Conservation (phyloP, 345 rosid species). For the Orychophragmus violaceus region DNA sequence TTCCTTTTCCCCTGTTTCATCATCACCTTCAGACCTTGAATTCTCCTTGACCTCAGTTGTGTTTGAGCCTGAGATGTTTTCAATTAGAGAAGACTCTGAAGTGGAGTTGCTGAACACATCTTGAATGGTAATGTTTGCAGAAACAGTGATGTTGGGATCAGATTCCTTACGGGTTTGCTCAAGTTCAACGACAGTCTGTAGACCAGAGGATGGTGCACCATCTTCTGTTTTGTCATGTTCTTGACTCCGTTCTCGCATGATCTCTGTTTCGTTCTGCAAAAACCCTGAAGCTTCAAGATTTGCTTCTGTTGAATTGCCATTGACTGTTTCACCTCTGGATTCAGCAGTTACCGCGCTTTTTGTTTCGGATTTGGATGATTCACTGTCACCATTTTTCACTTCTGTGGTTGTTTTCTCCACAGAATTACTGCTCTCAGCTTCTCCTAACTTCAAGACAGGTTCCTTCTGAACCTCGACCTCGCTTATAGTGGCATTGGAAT, state of each 20-base stretch:
- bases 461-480: slow-evolving; percentile 25
- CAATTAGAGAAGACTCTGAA: slow-evolving; percentile 17
- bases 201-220: slow-evolving; percentile 24
- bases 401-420: slow-evolving; percentile 27
- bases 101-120: slow-evolving; percentile 34
- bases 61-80: slow-evolving; percentile 29
- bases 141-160: slow-evolving; percentile 23
- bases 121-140: slow-evolving; percentile 22
- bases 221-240: neutral
- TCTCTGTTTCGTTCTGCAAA: slow-evolving; percentile 35
- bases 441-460: slow-evolving; percentile 28
- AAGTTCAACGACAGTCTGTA: slow-evolving; percentile 9
- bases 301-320: slow-evolving; percentile 19
- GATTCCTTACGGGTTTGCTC: slow-evolving; percentile 27
- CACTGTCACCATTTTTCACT: slow-evolving; percentile 23
- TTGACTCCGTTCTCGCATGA: slow-evolving; percentile 33
- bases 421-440: slow-evolving; percentile 13
- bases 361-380: slow-evolving; percentile 13
- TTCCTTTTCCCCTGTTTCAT: slow-evolving; percentile 36
- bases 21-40: slow-evolving; percentile 28
- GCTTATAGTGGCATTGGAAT: slow-evolving; percentile 9
- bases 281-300: slow-evolving; percentile 26
- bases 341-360: slow-evolving; percentile 31
- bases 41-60: slow-evolving; percentile 31
- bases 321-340: slow-evolving; percentile 28